Conservation (phyloP, 352 stramenopile genomes). For the Stephanocyclus meneghinianus region DNA sequence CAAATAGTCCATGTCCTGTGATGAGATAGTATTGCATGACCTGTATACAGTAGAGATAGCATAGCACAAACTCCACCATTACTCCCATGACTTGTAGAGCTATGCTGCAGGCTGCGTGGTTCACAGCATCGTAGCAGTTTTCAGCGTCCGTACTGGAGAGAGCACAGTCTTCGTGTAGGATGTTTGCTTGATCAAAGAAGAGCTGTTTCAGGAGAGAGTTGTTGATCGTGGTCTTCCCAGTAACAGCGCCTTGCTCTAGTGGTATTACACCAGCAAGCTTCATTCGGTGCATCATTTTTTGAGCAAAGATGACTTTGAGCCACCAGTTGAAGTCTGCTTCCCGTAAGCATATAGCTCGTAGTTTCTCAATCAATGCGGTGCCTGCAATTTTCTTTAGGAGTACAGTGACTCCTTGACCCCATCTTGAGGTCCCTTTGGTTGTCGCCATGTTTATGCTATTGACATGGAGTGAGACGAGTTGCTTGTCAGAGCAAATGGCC, state of each 20-base stretch:
- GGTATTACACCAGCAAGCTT: not conserved
- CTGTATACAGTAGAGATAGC: slow-evolving; percentile 1
- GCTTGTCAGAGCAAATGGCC: not conserved
- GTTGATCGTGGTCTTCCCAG: too few species aligned
- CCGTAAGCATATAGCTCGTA: slow-evolving; percentile 3
- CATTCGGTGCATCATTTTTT: not conserved
- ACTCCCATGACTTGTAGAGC: slow-evolving; percentile 1
- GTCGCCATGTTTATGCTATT: too few species aligned
- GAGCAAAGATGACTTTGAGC: slow-evolving; percentile 28
- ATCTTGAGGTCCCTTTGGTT: too few species aligned
- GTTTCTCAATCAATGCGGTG: slow-evolving; percentile 19
- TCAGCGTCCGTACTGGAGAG: not conserved
- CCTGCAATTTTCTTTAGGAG: not conserved
- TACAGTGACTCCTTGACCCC: not conserved
- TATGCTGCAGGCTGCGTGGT: slow-evolving; percentile 11
- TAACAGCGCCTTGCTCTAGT: too few species aligned
- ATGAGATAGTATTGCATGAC: slow-evolving; percentile 32
- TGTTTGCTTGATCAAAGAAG: too few species aligned
- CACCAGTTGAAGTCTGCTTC: slow-evolving; percentile 33
- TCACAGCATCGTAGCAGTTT: slow-evolving; percentile 21
- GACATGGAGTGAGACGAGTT: too few species aligned
- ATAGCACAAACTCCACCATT: not conserved
- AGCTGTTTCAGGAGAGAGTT: too few species aligned
- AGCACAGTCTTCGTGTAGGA: too few species aligned
- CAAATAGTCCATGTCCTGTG: slow-evolving; percentile 28